Base-by-base conservation (phyloP, 129 eudicot species). In the Smallanthus sonchifolius region DNA sequence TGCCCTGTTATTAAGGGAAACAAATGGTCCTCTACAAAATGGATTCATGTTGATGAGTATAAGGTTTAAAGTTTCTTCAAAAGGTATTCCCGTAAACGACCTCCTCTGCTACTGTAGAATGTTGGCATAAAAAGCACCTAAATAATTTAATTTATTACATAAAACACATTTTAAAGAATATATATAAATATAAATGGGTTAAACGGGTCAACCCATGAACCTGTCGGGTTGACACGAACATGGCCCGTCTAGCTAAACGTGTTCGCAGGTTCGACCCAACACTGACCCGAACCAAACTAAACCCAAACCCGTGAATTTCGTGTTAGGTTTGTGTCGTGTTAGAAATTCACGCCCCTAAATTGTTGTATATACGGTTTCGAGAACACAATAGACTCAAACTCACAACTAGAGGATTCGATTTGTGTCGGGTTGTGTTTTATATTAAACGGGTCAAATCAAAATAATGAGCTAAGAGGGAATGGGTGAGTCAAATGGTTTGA, bases 1-100 rank as follows among this genome's bases (percentile, higher is more conserved):
- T 92, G 96, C 71, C 89, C 91, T 38, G 97, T 92, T 65, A 92
- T 92, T 57, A 85, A 78, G 73, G 97, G 97, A 68, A 83, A 92
- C 60, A 92, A 92, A 69, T 92, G 97, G 97, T 87, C 93, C 9
- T 82, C 93, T 49, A 89, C 94, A 66, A 89, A 89, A 80, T 92
- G 97, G 97, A 81, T 89, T 74, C 96, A 81, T 48, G 88, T 87
- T n/a, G 74, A 84, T 45, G 91, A 91, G 80, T 88, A 72, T 75
- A 77, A 79, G 77, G 68, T 67, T 34, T 87, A 77, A 67, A 6
- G 47, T 30, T 59, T 47, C 47, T 64, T 47, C 62, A n/a, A 38
- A 84, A 82, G 84, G 89, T 82, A 75, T 51, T 59, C 52, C 11
- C 54, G 13, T 36, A 8, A 56, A 30, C 24, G 15, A n/a, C 56